phyloP scores from a whole-genome alignment of 108 stramenopile genomes.

The Pinguiococcus pyrenoidosus region DNA sequence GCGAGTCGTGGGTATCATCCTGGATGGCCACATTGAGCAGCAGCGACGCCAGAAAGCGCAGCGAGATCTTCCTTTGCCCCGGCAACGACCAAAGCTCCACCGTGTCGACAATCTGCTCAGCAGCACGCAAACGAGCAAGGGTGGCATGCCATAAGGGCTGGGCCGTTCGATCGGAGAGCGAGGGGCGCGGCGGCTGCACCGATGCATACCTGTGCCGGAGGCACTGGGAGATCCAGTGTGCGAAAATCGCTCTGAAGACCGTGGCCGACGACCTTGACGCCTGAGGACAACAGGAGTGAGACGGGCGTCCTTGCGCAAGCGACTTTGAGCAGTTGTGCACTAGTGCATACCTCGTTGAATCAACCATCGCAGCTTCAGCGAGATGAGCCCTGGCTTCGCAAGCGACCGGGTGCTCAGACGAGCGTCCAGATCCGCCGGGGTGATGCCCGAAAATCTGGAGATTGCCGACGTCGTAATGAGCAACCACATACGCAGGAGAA shows the following conservation, averaged over 20 bases:
- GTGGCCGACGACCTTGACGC: conserved; percentile 71
- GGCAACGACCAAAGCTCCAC: conserved; percentile 69
- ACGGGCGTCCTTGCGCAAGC: background rate
- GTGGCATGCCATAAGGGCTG: too few species aligned
- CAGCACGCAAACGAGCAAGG: too few species aligned
- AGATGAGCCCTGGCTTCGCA: conserved; percentile 64
- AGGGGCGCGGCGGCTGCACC: background rate
- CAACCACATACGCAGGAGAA: too few species aligned
- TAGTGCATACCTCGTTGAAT: conserved; percentile 19
- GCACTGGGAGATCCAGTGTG: conserved; percentile 65
- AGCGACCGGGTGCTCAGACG: conserved; percentile 65
- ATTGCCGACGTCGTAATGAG: too few species aligned
- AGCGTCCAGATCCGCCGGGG: conserved; percentile 66
- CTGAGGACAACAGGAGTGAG: conserved; percentile 8
- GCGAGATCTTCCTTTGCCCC: conserved; percentile 65
- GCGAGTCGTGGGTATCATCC: conserved; percentile 79
- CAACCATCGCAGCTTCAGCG: conserved; percentile 71
- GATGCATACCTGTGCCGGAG: conserved; percentile 30
- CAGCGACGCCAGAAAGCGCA: conserved; percentile 74
- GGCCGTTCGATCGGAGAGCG: background rate
- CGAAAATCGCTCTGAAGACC: conserved; percentile 70
- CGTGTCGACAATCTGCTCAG: conserved; percentile 86
- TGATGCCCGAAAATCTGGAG: conserved; percentile 84
- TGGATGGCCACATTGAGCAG: conserved; percentile 76
- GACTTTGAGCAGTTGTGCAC: background rate